Percentiles rank a stretch among this genome's conserved stretches.
Evolutionary conservation across 331 rosid genomes (phyloP).

Genomic region (Rhamnella rubrinervis): DNA sequence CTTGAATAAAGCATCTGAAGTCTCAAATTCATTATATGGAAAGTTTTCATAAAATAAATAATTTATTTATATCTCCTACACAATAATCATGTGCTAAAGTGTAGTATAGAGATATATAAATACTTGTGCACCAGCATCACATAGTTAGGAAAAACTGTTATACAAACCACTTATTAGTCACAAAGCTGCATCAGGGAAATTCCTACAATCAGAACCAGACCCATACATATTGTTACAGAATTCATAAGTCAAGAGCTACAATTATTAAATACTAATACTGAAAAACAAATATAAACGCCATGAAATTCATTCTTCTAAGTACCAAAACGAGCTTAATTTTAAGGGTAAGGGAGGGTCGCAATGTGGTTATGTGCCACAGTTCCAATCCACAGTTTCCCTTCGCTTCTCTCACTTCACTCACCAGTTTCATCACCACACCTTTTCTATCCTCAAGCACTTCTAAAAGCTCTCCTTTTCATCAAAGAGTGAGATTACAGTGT

Average conservation of each 20-base stretch:
- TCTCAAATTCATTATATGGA: too few relatives aligned
- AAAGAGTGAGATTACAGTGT: slow-evolving; percentile 62
- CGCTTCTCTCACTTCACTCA: slow-evolving; percentile 75
- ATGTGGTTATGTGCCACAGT: slow-evolving; percentile 94
- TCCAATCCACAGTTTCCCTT: slow-evolving; percentile 89
- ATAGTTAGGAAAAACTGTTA: too few relatives aligned
- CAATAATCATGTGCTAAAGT: too few relatives aligned
- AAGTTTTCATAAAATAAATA: too few relatives aligned
- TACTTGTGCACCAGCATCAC: too few relatives aligned
- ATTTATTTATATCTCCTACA: neutral
- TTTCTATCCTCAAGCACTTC: slow-evolving; percentile 79
- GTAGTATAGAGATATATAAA: too few relatives aligned
- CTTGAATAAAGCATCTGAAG: too few relatives aligned
- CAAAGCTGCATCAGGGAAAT: neutral
- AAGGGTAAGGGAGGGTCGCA: slow-evolving; percentile 72
- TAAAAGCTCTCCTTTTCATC: slow-evolving; percentile 59
- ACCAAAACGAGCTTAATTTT: slow-evolving; percentile 11
- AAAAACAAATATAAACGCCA: slow-evolving; percentile 13
- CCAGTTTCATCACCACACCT: slow-evolving; percentile 75
- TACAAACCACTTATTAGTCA: neutral
- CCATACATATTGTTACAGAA: slow-evolving; percentile 4
- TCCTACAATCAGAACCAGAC: neutral
- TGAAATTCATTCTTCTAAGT: neutral
- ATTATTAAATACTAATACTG: neutral
- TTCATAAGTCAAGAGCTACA: slow-evolving; percentile 7